Base-by-base conservation (phyloP, 805 yeast genomes). In the Wickerhamomyces silvicola region DNA sequence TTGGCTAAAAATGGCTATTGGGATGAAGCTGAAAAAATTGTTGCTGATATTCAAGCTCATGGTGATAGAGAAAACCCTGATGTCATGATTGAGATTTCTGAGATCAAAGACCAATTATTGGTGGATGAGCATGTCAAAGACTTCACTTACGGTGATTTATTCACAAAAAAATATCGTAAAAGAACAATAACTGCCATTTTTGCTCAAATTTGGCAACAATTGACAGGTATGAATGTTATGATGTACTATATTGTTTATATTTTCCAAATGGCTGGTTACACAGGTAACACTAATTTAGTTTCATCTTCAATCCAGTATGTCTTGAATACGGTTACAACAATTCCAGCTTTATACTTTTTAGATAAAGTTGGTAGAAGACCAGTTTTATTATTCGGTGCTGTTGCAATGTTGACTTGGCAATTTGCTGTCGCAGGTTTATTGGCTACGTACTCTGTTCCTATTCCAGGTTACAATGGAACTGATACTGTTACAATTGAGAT, bases 141-240 rank as follows among this genome's bases (percentile, higher is more conserved):
- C n/a, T n/a, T n/a, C n/a, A n/a, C n/a, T n/a, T n/a, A n/a, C n/a
- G n/a, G n/a, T n/a, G 72, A 68, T 36, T 55, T 62, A 23, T 52
- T 66, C 28, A 50, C 54, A 9, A 51, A 66, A 41, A 53, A 59
- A 10, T 66, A 66, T 48, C 38, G 62, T 24, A 65, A 68, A 56
- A 61, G 68, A 49, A 58, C 67, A 18, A 52, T 64, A 29, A 54
- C 68, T 17, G 71, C 72, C 47, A 53, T 65, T 18, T 57, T 61
- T 16, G 35, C 66, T 25, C 71, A 66, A 48, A 52, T 53, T 6
- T 70, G 76, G 64, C 81, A 75, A 52, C 87, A 81, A 60, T 64
- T 77, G 48, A 75, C 84, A 23, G 88, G 87, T 56, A 71, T 78
- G 49, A 78, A 80, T 60, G 78, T 77, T 49, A 70, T 80, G 47